These are phyloP conservation scores for Durotheca rogersii DNA, from an alignment of 495 filamentous ascomycete species.

Conservation along the genomic window DNA sequence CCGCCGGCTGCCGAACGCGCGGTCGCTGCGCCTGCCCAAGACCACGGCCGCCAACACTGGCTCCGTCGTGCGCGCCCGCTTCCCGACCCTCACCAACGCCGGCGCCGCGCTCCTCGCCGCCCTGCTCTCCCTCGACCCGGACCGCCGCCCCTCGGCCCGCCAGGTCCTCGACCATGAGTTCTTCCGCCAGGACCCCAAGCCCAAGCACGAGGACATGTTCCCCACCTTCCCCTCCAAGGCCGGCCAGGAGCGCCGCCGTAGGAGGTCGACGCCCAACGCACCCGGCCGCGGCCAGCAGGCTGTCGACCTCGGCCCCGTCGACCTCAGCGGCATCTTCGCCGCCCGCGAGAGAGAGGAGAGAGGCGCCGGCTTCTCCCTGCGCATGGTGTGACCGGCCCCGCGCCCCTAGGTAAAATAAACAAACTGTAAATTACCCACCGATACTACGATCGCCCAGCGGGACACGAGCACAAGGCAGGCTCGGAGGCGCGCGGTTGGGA, in stretches of 20 bases:
- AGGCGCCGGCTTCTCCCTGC: constrained; percentile 80
- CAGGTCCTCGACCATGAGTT: constrained; percentile 72
- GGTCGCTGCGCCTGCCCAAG: constrained; percentile 74
- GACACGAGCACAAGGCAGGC: too few relatives aligned
- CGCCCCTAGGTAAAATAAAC: too few relatives aligned
- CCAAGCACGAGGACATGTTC: constrained; percentile 84
- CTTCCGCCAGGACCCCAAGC: constrained; percentile 85
- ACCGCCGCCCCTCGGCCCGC: constrained; percentile 63
- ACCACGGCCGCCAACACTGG: constrained; percentile 41
- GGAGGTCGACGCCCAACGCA: constrained; percentile 78
- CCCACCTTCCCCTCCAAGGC: constrained; percentile 94
- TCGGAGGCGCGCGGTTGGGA: too few relatives aligned
- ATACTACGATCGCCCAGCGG: too few relatives aligned
- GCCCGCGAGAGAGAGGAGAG: constrained; percentile 69
- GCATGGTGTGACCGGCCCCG: constrained; percentile 63
- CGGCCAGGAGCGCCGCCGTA: constrained; percentile 79
- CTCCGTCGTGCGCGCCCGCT: constrained; percentile 64
- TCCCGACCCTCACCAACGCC: constrained; percentile 76
- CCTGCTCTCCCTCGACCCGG: constrained; percentile 76
- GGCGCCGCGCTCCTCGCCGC: constrained; percentile 67
- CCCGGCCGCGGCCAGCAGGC: constrained; percentile 77
- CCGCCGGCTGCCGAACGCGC: constrained; percentile 84
- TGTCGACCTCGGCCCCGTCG: constrained; percentile 62
- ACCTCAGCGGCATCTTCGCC: constrained; percentile 78
- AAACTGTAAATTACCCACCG: too few relatives aligned